Evolutionary conservation across 345 rosid genomes (phyloP), one percentile per base, ranked within the genome.

Genomic region (Barbarea vulgaris): DNA sequence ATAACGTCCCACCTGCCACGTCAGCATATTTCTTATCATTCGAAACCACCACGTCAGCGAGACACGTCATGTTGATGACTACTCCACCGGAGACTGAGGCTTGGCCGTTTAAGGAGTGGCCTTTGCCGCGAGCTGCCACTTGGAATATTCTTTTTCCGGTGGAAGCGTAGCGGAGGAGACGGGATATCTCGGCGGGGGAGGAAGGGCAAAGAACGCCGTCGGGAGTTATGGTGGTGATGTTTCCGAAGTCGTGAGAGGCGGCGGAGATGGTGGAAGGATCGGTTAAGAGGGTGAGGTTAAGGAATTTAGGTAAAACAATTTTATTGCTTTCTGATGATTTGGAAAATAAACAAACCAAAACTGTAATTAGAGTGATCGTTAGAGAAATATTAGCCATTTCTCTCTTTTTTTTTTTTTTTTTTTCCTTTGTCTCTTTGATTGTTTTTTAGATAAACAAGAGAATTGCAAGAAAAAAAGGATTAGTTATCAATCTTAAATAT

Each of bases 31-130:
- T 86, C 64, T 53, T 78, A 15, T 78, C 78, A 25, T 88, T 77
- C 4, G 81, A 60, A 44, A 85, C 70, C 24, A 84, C 67, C 42
- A 79, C 76, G 61, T 62, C 55, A 8, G 73, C 31, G 19, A 91
- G 88, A 39, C 84, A 84, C 76, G 81, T 84, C 97, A 90, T 94
- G 83, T 88, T 93, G 66, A 94, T 65, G 60, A 94, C 85, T 7
- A 94, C 83, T 18, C 98, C 98, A 21, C 69, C 80, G 13, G 76
- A 74, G 21, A 90, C 88, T 72, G 86, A 91, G 46, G 97, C 87
- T 72, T 94, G 97, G 30, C 98, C 98, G 7, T 83, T 70, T 57
- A 90, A 86, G 1, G 97, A 94, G 73, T 92, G 97, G 25, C 93
- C 93, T 30, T 85, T 87, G 59, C 98, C 97, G 47, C 96, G 84